Evolutionary conservation across 2,329 filamentous ascomycete genomes (phyloP).

Genomic region (Arachnomyces sp.): DNA sequence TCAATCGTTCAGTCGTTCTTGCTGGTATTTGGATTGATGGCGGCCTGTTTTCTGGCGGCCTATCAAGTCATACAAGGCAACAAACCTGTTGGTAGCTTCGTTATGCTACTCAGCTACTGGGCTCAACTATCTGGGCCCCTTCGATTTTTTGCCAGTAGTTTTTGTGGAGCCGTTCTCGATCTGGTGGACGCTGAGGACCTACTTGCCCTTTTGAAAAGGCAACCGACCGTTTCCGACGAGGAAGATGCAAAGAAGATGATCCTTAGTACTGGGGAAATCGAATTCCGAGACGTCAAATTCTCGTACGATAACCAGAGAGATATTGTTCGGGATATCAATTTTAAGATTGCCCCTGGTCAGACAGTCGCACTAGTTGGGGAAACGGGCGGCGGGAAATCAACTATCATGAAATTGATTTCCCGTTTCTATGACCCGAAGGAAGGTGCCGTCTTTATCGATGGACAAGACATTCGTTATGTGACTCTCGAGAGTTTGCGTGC

Average conservation of each 20-base stretch:
- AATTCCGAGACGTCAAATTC: constrained; percentile 46
- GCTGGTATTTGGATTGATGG: constrained; percentile 43
- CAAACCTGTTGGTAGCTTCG: constrained; percentile 53
- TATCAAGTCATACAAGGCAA: constrained; percentile 45
- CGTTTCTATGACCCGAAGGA: constrained; percentile 47
- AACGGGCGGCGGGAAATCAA: constrained; percentile 53
- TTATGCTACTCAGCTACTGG: constrained; percentile 62
- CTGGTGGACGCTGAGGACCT: constrained; percentile 56
- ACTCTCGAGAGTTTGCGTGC: constrained; percentile 52
- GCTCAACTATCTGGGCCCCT: constrained; percentile 42
- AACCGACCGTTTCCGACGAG: constrained; percentile 38
- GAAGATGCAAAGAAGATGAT: constrained; percentile 28
- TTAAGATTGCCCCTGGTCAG: constrained; percentile 41
- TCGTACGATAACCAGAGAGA: constrained; percentile 45
- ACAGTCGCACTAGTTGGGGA: constrained; percentile 51
- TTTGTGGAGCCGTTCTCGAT: constrained; percentile 42
- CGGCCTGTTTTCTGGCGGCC: constrained; percentile 46
- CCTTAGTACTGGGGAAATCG: constrained; percentile 38
- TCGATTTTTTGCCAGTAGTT: constrained; percentile 43
- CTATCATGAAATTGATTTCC: constrained; percentile 48
- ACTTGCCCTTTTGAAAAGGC: constrained; percentile 42
- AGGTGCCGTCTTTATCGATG: constrained; percentile 46
- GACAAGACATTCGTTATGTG: constrained; percentile 51
- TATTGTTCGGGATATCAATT: constrained; percentile 42
- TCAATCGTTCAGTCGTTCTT: constrained; percentile 38